Base-by-base conservation (phyloP, 176 grass and related monocot genomes). In the Aechmea fasciata region DNA sequence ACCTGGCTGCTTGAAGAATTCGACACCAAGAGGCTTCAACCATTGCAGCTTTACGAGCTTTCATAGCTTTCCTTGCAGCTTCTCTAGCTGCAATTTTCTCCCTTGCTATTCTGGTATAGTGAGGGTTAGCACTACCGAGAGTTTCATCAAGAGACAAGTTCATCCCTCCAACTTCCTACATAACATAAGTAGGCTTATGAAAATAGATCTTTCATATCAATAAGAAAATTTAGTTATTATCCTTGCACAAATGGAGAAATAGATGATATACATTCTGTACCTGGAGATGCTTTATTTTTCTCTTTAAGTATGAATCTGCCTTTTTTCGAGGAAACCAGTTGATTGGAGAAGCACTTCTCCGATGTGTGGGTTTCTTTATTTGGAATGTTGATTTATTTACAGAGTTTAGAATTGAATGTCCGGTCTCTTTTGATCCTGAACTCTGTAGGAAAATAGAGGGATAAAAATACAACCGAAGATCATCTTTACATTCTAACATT, bases 1-100 rank as follows among this genome's bases (percentile, higher is more conserved):
- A 93, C 95, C 90, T 93, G 33, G 95, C 90, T 81, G 95, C 84
- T 84, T 80, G 80, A 81, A 99, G 89, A 80, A 93, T 99, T 74
- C 84, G 59, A 47, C 95, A 99, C 95, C 90, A 99, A 18, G 95
- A 93, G 57, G 82, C 90, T 77, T 99, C 95, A 73, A 94, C 75
- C 87, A 99, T 87, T 49, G 95, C 87, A 80, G 79, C 76, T 85
- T 99, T 99, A 20, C 84, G 82, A 87, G 87, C 87, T 72, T 94
- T 84, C 57, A 87, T 88, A 17, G 90, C 90, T 53, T 85, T 99
- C 64, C 24, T 82, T 13, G 95, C 87, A 62, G 87, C 86, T 64
- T 94, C 72, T 73, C 81, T 80, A n/a, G 87, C 94, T 82, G 87
- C 94, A 73, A 99, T 90, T 68, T 99, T 99, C 80, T 99, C 87